Base-by-base conservation (phyloP, 2,329 filamentous ascomycete species). In the Aspergillus glaucus region DNA sequence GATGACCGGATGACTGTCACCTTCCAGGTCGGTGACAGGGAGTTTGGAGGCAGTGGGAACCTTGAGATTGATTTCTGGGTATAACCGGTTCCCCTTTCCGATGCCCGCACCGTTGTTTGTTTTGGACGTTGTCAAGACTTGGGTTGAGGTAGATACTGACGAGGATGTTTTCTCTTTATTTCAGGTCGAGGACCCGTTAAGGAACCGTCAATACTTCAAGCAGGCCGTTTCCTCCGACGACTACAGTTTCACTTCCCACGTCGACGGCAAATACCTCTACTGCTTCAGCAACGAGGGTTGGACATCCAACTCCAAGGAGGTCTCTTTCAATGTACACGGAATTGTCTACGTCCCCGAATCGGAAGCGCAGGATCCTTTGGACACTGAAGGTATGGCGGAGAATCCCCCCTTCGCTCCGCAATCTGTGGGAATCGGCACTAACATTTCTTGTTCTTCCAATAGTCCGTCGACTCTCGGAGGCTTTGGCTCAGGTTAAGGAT, bases 261-360 rank as follows among this genome's bases (percentile, higher is more conserved):
- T 84, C 65, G 91, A 98, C 70, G 93, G 93, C 57, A 90, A 87
- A 74, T 96, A 87, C 76, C 77, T 81, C 50, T 98, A 98, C 82
- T 98, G 93, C 82, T 98, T 98, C 76, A 94, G 93, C 74, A 98
- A 98, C 74, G 92, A 97, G 78, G 86, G 93, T 71, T 98, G 92
- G 90, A 88, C 88, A 50, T 90, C 91, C 50, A 89, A 89, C 71
- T 94, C 84, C 68, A 98, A 98, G 75, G 93, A 98, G 72, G 92
- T 98, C 47, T 95, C 89, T 49, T 98, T 98, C 82, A 98, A 98
- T 71, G 93, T 98, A 46, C 93, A 98, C 74, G 93, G 93, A 61
- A 89, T 98, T 57, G 92, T 98, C 66, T 98, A 97, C 73, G 90
- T 98, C 45, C 87, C 88, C 48, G 93, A 97, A 71, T 78, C 81